Evolutionary conservation across 331 rosid genomes (phyloP).

Genomic region (Cucumis variabilis): DNA sequence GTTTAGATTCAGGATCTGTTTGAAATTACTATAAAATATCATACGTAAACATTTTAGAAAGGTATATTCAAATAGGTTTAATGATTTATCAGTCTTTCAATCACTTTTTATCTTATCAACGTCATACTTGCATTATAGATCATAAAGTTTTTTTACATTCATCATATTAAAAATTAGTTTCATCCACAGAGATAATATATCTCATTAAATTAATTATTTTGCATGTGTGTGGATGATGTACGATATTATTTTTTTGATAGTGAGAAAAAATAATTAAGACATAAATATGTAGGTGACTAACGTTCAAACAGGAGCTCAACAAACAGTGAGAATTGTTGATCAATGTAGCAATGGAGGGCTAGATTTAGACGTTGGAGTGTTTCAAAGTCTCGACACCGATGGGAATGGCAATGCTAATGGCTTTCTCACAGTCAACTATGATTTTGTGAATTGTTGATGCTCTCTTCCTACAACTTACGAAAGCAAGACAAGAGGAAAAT

Average conservation of each 20-base stretch:
- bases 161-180: too few relatives aligned
- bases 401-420: slow-evolving; percentile 40
- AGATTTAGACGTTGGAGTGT: slow-evolving; percentile 67
- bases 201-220: too few relatives aligned
- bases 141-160: too few relatives aligned
- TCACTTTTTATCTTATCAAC: background rate
- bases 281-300: slow-evolving; percentile 59
- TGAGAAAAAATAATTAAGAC: background rate
- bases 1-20: too few relatives aligned
- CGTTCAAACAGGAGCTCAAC: slow-evolving; percentile 44
- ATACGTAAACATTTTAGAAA: too few relatives aligned
- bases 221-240: too few relatives aligned
- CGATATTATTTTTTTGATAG: background rate
- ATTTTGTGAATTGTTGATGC: slow-evolving; percentile 8
- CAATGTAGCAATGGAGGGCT: slow-evolving; percentile 75
- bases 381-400: slow-evolving; percentile 51
- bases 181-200: too few relatives aligned
- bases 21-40: too few relatives aligned
- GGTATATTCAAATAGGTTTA: too few relatives aligned
- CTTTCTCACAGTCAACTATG: slow-evolving; percentile 13
- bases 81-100: too few relatives aligned
- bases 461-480: background rate
- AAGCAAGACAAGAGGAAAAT: background rate
- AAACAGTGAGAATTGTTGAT: slow-evolving; percentile 64
- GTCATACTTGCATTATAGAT: background rate